Evolutionary conservation across 495 filamentous ascomycete genomes (phyloP).

Genomic region (Neurospora tetraspora): DNA sequence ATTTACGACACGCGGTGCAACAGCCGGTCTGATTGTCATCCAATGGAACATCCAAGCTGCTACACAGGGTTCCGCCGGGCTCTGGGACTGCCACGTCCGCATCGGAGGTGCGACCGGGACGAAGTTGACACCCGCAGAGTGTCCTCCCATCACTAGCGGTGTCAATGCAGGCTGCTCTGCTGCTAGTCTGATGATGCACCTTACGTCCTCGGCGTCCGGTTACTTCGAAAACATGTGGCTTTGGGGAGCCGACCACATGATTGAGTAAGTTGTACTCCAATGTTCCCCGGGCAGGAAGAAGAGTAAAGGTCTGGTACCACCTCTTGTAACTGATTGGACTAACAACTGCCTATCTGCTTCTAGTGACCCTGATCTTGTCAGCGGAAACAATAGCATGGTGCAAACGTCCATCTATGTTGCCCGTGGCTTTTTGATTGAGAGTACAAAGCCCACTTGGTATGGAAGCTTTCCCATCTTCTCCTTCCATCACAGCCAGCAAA

Average conservation of each 20-base stretch:
- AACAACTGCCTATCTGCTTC: too few relatives aligned
- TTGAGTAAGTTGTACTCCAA: constrained; percentile 47
- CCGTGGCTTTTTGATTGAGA: constrained; percentile 67
- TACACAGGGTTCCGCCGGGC: not conserved
- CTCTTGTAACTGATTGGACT: too few relatives aligned
- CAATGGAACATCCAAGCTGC: constrained; percentile 61
- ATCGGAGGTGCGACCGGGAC: constrained; percentile 42
- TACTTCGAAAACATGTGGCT: constrained; percentile 86
- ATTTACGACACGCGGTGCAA: constrained; percentile 58
- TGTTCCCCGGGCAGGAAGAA: not conserved
- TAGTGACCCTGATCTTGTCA: too few relatives aligned
- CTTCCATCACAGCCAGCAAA: accelerated
- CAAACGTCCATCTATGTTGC: constrained; percentile 82
- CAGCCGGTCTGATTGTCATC: constrained; percentile 72
- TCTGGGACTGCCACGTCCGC: constrained; percentile 10
- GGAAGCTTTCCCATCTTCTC: too few relatives aligned
- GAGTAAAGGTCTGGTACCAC: too few relatives aligned
- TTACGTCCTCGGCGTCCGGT: constrained; percentile 55
- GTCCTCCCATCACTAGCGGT: constrained; percentile 30
- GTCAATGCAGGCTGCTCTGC: constrained; percentile 36
- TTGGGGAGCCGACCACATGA: constrained; percentile 83
- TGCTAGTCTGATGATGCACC: constrained; percentile 59
- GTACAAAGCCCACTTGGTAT: constrained; percentile 37
- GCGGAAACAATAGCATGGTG: constrained; percentile 42
- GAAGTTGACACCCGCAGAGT: constrained; percentile 50